Evolutionary conservation across 1,284 basidiomycete genomes (phyloP).

Genomic region (Leucoagaricus sp.): DNA sequence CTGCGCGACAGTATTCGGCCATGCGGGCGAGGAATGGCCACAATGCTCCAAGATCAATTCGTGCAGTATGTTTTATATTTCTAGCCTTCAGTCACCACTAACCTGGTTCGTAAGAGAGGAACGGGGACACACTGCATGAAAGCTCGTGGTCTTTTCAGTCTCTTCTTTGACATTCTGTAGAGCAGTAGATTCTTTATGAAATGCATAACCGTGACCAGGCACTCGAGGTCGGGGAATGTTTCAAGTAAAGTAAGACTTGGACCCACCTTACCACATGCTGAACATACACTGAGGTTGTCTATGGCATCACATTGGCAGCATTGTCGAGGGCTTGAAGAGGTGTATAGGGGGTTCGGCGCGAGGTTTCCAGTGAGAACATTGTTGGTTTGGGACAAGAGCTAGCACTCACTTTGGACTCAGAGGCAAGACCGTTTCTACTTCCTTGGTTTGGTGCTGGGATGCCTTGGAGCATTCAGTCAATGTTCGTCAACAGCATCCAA

Average conservation of each 20-base stretch:
- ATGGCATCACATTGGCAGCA: slow-evolving; percentile 14
- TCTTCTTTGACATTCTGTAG: slow-evolving; percentile 35
- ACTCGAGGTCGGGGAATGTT: background rate
- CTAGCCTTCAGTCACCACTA: background rate
- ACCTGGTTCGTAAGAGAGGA: background rate
- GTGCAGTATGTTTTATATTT: slow-evolving; percentile 34
- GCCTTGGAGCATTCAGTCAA: too few species aligned
- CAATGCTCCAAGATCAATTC: slow-evolving; percentile 36
- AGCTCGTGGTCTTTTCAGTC: slow-evolving; percentile 39
- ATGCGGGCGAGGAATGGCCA: slow-evolving; percentile 39
- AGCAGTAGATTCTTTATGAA: slow-evolving; percentile 37
- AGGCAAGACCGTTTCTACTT: too few species aligned
- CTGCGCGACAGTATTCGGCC: slow-evolving; percentile 26
- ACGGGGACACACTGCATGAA: slow-evolving; percentile 30
- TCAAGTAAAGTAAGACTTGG: background rate
- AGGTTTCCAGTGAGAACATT: too few species aligned
- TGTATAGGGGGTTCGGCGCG: slow-evolving; percentile 10
- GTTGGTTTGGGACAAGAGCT: too few species aligned
- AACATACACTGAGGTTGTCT: slow-evolving; percentile 15
- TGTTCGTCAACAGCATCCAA: too few species aligned
- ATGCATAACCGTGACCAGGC: background rate
- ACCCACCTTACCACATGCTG: slow-evolving; percentile 16
- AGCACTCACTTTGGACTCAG: too few species aligned
- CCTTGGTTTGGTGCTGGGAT: too few species aligned
- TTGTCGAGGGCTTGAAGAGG: slow-evolving; percentile 15